phyloP scores from a whole-genome alignment of 805 yeast species.

The Candida yuanshanica region DNA sequence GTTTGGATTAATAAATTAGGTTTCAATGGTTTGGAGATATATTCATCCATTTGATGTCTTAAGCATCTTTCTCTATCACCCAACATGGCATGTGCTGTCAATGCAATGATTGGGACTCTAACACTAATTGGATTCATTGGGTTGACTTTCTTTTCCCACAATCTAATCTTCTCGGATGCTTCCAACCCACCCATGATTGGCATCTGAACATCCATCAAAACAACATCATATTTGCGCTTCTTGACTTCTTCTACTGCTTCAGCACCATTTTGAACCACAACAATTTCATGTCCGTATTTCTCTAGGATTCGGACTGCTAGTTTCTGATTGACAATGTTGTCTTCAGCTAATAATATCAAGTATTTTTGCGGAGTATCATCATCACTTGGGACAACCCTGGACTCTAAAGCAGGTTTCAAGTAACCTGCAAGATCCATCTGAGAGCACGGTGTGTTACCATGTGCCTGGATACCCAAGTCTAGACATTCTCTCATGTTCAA shows the following conservation, averaged over 20 bases:
- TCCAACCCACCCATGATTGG: constrained; percentile 95
- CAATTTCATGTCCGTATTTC: constrained; percentile 78
- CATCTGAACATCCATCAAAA: constrained; percentile 92
- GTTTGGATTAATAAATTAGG: constrained; percentile 81
- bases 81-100: constrained; percentile 92
- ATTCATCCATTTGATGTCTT: constrained; percentile 90
- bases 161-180: constrained; percentile 80
- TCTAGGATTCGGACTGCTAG: constrained; percentile 80
- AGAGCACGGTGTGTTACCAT: constrained; percentile 85
- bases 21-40: constrained; percentile 80
- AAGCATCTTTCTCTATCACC: constrained; percentile 85
- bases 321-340: constrained; percentile 81
- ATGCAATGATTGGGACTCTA: constrained; percentile 82
- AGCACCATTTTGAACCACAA: constrained; percentile 81
- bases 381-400: constrained; percentile 73
- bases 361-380: constrained; percentile 73
- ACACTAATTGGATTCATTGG: constrained; percentile 65
- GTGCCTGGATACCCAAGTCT: constrained; percentile 81
- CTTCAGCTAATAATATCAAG: constrained; percentile 77
- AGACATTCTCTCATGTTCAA: constrained; percentile 77
- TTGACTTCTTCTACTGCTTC: constrained; percentile 77
- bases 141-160: constrained; percentile 78
- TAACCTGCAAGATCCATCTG: constrained; percentile 78
- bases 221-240: constrained; percentile 66
- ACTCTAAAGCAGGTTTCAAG: constrained; percentile 78